Conservation (phyloP, 2,329 filamentous ascomycete genomes). For the Thielaviopsis euricoi region DNA sequence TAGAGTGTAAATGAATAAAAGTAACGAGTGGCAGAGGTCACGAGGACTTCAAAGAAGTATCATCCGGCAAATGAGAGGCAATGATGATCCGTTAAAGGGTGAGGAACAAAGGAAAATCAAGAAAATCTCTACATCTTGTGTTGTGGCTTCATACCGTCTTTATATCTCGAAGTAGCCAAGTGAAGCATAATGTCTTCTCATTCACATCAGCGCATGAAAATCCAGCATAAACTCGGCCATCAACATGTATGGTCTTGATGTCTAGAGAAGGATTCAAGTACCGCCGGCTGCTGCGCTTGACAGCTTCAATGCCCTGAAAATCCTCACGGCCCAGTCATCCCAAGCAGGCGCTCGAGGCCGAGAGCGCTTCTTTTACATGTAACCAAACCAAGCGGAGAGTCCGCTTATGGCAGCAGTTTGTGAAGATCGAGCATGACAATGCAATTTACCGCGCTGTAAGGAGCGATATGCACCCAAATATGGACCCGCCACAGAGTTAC, state of each 20-base stretch:
- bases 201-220: not conserved
- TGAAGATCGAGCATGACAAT: not conserved
- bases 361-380: too few relatives aligned
- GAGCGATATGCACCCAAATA: not conserved
- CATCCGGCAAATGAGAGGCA: not conserved
- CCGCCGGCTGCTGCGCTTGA: not conserved
- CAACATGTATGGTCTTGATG: not conserved
- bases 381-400: too few relatives aligned
- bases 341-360: not conserved
- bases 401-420: too few relatives aligned
- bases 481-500: not conserved
- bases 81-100: not conserved
- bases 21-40: not conserved
- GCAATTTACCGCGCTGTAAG: not conserved
- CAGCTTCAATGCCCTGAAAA: not conserved
- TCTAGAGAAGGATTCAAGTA: not conserved
- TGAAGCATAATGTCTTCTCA: not conserved
- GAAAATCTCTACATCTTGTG: not conserved
- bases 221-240: not conserved
- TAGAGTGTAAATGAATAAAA: not conserved
- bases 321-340: not conserved
- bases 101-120: not conserved
- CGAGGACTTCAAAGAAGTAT: not conserved
- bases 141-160: not conserved
- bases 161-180: not conserved